A percentile compares a stretch with the other conserved stretches of the same genome.
phyloP scores from a whole-genome alignment of 768 basidiomycete genomes.

The Boletales sp. region DNA sequence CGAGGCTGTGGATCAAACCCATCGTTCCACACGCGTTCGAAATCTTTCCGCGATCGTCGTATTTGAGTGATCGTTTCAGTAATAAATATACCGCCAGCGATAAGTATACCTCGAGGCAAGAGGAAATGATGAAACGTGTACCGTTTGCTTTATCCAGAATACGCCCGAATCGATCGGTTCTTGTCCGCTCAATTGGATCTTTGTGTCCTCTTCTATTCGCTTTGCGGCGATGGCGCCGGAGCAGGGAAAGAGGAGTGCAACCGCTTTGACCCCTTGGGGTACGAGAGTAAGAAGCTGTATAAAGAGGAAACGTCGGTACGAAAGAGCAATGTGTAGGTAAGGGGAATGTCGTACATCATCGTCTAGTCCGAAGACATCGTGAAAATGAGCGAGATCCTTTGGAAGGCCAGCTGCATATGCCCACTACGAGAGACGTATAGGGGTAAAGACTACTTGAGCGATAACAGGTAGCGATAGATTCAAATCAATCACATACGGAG shows the following conservation, averaged over 20 bases:
- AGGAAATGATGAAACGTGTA: conserved; percentile 28
- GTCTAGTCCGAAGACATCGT: conserved; percentile 74
- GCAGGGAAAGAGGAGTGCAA: conserved; percentile 83
- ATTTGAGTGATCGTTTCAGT: background rate
- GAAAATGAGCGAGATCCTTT: conserved; percentile 47
- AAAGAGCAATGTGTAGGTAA: background rate
- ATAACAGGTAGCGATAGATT: background rate
- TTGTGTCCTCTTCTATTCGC: conserved; percentile 57
- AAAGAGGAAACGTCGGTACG: background rate
- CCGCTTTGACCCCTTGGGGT: conserved; percentile 72
- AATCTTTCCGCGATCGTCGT: conserved; percentile 38
- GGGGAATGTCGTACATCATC: conserved; percentile 42
- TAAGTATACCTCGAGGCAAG: background rate
- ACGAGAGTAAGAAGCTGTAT: conserved; percentile 67
- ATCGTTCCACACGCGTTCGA: conserved; percentile 87
- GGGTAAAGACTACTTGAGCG: background rate
- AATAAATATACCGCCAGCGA: background rate
- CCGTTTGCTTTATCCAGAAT: conserved; percentile 91
- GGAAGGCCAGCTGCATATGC: conserved; percentile 64
- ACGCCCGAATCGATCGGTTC: conserved; percentile 58
- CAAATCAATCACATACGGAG: conserved; percentile 15
- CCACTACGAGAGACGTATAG: conserved; percentile 45
- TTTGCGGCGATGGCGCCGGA: conserved; percentile 46
- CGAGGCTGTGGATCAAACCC: conserved; percentile 76
- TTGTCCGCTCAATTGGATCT: conserved; percentile 44